phyloP scores from a whole-genome alignment of 139 green algal genomes.

The Volvox africanus region DNA sequence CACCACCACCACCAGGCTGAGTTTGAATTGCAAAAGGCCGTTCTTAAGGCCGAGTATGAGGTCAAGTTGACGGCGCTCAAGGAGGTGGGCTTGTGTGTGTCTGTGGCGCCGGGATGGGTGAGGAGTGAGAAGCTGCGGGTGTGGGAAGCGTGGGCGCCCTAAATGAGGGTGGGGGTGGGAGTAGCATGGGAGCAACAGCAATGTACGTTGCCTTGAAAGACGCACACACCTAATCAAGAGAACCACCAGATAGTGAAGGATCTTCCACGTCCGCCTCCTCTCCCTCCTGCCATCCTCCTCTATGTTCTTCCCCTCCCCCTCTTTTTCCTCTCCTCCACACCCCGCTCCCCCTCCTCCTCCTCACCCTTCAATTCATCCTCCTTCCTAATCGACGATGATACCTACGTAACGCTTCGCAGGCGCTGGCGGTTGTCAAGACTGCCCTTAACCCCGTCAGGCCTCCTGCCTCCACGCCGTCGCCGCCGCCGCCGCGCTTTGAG shows the following conservation, averaged over 20 bases:
- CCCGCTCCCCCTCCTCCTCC: too few relatives aligned
- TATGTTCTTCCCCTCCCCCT: too few relatives aligned
- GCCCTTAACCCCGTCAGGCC: constrained; percentile 12
- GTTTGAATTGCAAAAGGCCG: constrained; percentile 45
- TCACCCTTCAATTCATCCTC: too few relatives aligned
- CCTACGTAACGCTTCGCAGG: neutral
- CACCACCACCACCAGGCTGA: constrained; percentile 2
- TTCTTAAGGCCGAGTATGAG: constrained; percentile 47
- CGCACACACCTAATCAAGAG: too few relatives aligned
- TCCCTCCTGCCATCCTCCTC: too few relatives aligned
- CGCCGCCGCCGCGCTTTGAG: neutral
- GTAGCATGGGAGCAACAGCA: too few relatives aligned
- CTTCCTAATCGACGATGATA: too few relatives aligned
- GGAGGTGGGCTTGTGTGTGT: constrained; percentile 4
- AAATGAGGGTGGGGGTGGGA: too few relatives aligned
- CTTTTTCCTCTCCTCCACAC: too few relatives aligned
- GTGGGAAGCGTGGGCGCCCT: neutral
- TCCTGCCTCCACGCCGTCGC: too few relatives aligned
- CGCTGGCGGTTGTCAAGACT: constrained; percentile 24
- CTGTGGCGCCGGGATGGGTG: neutral
- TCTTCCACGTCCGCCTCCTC: too few relatives aligned
- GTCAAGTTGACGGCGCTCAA: constrained; percentile 32
- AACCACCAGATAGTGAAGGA: too few relatives aligned
- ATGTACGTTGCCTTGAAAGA: neutral
- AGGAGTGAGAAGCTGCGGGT: neutral